phyloP scores from a whole-genome alignment of 73 alveolate species.

The Paramecium sexaurelia region DNA sequence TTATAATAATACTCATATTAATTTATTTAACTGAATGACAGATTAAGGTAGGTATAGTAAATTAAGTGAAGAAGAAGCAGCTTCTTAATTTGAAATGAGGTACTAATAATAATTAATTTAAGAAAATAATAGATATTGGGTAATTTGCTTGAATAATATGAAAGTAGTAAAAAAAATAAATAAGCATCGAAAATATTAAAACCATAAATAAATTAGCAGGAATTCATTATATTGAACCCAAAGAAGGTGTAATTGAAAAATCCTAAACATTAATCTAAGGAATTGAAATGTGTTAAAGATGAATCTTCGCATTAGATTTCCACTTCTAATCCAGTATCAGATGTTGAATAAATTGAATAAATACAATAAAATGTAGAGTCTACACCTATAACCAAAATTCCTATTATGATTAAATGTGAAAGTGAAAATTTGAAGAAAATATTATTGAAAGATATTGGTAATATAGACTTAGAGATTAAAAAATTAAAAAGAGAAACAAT shows the following conservation, averaged over 20 bases:
- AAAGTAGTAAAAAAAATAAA: not conserved
- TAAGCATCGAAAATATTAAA: not conserved
- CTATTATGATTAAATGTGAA: not conserved
- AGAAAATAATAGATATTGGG: constrained; percentile 30
- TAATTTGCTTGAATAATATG: constrained; percentile 18
- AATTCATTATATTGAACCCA: not conserved
- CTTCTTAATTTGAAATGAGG: constrained; percentile 25
- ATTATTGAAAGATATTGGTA: constrained; percentile 12
- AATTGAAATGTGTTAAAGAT: not conserved
- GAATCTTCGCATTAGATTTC: not conserved
- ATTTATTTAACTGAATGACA: constrained; percentile 10
- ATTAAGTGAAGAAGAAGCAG: constrained; percentile 29
- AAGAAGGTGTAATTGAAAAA: not conserved
- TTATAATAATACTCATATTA: not conserved
- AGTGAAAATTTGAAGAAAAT: not conserved
- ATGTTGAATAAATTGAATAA: not conserved
- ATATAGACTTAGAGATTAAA: constrained; percentile 5
- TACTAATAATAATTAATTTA: not conserved
- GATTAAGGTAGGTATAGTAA: constrained; percentile 17
- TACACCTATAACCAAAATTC: not conserved
- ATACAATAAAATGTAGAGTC: not conserved
- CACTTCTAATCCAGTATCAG: not conserved
- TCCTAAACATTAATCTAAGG: not conserved
- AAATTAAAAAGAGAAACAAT: not conserved
- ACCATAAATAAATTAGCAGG: not conserved